phyloP scores from a whole-genome alignment of 768 basidiomycete species.

The Kwoniella bestiolae region DNA sequence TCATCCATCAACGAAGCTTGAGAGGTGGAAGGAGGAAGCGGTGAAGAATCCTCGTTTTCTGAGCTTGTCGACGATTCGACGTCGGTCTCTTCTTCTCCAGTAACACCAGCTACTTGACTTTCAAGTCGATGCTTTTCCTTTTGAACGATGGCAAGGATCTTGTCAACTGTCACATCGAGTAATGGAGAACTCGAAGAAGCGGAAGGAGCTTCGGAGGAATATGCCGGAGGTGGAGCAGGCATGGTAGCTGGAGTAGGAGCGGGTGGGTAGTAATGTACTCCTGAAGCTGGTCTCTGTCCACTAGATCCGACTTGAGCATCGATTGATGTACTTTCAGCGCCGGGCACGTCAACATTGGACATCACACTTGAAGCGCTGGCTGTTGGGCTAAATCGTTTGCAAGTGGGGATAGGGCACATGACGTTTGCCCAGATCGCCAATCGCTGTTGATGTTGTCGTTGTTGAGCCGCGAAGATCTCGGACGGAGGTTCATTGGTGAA shows the following conservation, averaged over 20 bases:
- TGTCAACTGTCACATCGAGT: constrained; percentile 50
- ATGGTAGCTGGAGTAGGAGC: constrained; percentile 8
- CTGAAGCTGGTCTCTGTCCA: constrained; percentile 27
- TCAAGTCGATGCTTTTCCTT: constrained; percentile 30
- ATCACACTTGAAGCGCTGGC: constrained; percentile 10
- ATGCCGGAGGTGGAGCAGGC: constrained; percentile 30
- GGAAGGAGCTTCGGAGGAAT: constrained; percentile 28
- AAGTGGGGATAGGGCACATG: constrained; percentile 53
- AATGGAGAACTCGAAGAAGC: constrained; percentile 27
- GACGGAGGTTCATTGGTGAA: constrained; percentile 57
- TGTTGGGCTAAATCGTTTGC: constrained; percentile 46
- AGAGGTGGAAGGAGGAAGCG: background rate
- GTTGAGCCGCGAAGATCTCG: constrained; percentile 60
- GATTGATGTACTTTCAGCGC: background rate
- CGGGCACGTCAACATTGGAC: constrained; percentile 11
- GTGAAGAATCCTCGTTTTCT: constrained; percentile 3
- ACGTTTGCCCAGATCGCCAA: constrained; percentile 47
- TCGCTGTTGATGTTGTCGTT: constrained; percentile 45
- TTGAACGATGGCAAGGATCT: constrained; percentile 46
- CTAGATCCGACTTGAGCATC: background rate
- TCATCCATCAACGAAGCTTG: constrained; percentile 14
- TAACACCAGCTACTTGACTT: background rate
- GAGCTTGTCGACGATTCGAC: constrained; percentile 4
- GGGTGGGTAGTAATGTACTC: constrained; percentile 49
- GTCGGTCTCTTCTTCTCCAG: constrained; percentile 11